Conservation (phyloP, 352 stramenopile genomes). For the Phytopythium cucurbitacearum region DNA sequence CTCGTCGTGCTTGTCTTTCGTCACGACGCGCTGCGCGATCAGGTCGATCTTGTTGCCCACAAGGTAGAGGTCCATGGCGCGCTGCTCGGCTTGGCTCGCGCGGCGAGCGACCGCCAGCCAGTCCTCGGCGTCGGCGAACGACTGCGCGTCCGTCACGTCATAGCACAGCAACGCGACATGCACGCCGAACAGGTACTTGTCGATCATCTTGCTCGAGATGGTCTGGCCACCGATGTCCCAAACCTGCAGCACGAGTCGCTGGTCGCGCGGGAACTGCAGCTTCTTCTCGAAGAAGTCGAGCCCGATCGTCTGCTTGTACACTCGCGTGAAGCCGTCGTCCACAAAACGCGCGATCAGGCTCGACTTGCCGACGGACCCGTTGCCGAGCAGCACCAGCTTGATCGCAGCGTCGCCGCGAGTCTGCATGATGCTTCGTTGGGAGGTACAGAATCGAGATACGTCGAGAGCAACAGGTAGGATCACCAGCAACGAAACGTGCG, state of each 20-base stretch:
- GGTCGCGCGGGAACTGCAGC: slow-evolving; percentile 65
- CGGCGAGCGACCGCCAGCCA: slow-evolving; percentile 45
- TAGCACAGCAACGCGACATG: slow-evolving; percentile 84
- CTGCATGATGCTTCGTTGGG: background rate
- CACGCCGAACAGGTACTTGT: slow-evolving; percentile 79
- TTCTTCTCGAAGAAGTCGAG: slow-evolving; percentile 89
- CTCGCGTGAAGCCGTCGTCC: slow-evolving; percentile 67
- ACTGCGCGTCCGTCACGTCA: slow-evolving; percentile 82
- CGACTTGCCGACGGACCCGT: slow-evolving; percentile 85
- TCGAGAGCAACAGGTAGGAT: background rate
- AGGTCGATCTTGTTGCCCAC: slow-evolving; percentile 89
- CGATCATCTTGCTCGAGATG: slow-evolving; percentile 86
- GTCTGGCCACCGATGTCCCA: slow-evolving; percentile 89
- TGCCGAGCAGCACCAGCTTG: slow-evolving; percentile 84
- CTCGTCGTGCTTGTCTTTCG: slow-evolving; percentile 60
- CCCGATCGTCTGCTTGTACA: slow-evolving; percentile 87
- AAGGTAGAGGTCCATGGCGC: slow-evolving; percentile 53
- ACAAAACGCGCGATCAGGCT: slow-evolving; percentile 84
- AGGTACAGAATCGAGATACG: background rate
- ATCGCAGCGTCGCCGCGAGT: slow-evolving; percentile 42
- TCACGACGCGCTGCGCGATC: slow-evolving; percentile 67
- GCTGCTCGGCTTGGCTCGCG: slow-evolving; percentile 28
- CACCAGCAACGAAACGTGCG: too few relatives aligned
- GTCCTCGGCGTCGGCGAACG: slow-evolving; percentile 77
- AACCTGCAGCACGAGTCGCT: slow-evolving; percentile 75